Base-by-base conservation (phyloP, 2,329 filamentous ascomycete genomes). In the Chaetoscypha palmicola region DNA sequence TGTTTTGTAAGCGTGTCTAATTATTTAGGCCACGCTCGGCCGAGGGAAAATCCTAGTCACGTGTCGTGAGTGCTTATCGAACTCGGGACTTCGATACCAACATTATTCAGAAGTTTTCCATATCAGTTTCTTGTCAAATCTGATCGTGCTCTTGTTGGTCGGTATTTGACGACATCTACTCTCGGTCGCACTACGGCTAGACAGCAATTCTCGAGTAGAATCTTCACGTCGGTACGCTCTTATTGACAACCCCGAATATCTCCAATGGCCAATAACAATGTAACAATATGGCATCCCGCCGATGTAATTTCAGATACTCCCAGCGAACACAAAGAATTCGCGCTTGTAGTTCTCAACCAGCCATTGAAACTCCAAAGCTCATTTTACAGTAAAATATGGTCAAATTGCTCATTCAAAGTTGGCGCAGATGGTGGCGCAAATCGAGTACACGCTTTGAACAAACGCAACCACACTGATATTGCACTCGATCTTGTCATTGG, bases 351-450 rank as follows among this genome's bases (percentile, higher is more conserved):
- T 33, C 65, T 83, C 14, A 81, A 83, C 54, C 77, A 81, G 51
- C 76, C 77, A 21, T 72, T 83, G 46, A 66, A 70, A 5, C 51
- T 61, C 2, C 52, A 48, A n/a, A 38, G 62, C 64, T 44, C 53
- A 17, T 60, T 72, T 71, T 8, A 50, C 24, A 23, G 41, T 17
- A 47, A 44, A 24, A 37, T 47, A 12, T 47, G 45, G 45, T 17
- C 23, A 14, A 43, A 62, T 64, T 43, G 54, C 10, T 61, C 73
- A 69, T 30, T 58, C 42, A 77, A 76, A 19, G 72, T 97, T 41
- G 94, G 89, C 46, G 92, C 89, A 21, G 92, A 98, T 67, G 92
- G 90, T 43, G 92, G 89, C 19, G 90, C 90, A 35, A 94, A 97
- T 60, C 74, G 79, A 28, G 73, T 96, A 52, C 64, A 78, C 52